These are phyloP conservation scores for Geoglossum glabrum DNA, from an alignment of 495 filamentous ascomycete species.

Conservation along the genomic window DNA sequence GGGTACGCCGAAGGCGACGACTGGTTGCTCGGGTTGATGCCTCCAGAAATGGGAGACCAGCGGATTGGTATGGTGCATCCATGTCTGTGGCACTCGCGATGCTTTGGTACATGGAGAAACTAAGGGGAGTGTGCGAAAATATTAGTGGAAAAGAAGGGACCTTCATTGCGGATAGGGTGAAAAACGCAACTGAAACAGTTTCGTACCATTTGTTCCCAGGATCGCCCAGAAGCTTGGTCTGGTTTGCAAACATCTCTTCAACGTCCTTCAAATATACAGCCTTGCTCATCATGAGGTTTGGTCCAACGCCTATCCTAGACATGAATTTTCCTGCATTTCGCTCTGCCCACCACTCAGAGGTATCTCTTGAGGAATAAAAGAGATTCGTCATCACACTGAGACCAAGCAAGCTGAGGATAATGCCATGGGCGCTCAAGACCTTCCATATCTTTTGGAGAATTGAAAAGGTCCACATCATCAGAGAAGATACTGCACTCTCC, in stretches of 20 bases:
- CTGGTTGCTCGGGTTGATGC: constrained; percentile 36
- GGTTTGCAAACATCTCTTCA: constrained; percentile 39
- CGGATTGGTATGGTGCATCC: constrained; percentile 27
- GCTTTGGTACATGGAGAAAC: constrained; percentile 32
- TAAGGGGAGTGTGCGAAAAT: constrained; percentile 3
- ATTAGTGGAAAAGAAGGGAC: neutral
- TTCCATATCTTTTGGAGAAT: constrained; percentile 42
- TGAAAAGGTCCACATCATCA: constrained; percentile 55
- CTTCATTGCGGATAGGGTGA: neutral
- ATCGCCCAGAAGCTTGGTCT: constrained; percentile 8
- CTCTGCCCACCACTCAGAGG: constrained; percentile 68
- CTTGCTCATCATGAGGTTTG: constrained; percentile 62
- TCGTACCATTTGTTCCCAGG: constrained; percentile 19
- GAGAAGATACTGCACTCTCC: constrained; percentile 46
- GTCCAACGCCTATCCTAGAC: constrained; percentile 54
- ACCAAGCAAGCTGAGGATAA: constrained; percentile 48
- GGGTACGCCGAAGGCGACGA: constrained; percentile 48
- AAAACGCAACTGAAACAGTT: no score
- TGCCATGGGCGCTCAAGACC: constrained; percentile 48
- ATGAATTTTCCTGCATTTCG: constrained; percentile 61
- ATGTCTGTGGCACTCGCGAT: constrained; percentile 32
- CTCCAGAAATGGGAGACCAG: constrained; percentile 22
- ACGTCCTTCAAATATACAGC: constrained; percentile 69
- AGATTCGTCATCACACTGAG: constrained; percentile 50
- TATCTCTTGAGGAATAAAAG: constrained; percentile 45